phyloP scores from a whole-genome alignment of 371 early-diverging fungal species.

The Circinella minor region DNA sequence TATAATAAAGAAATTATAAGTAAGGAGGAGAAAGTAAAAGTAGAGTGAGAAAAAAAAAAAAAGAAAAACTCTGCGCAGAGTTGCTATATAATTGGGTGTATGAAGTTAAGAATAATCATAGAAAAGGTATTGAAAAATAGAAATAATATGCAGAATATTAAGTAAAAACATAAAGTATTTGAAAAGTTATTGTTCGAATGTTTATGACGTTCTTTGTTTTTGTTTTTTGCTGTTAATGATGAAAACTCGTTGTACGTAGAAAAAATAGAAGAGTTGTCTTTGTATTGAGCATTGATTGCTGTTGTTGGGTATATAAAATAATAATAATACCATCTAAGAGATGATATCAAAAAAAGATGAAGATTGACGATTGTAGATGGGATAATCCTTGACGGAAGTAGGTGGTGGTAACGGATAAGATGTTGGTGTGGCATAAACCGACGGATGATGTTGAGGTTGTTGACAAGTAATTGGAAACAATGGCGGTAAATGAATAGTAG shows the following conservation, averaged over 20 bases:
- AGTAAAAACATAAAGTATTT: too few species aligned
- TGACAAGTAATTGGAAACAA: conserved; percentile 6
- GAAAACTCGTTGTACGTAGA: conserved; percentile 6
- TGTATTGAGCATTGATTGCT: conserved; percentile 30
- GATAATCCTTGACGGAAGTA: background rate
- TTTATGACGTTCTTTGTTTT: too few species aligned
- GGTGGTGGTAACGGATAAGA: background rate
- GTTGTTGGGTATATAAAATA: too few species aligned
- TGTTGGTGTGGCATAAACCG: background rate
- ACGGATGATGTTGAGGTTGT: conserved; percentile 3
- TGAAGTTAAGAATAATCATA: too few species aligned
- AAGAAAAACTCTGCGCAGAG: conserved; percentile 7
- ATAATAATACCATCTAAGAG: background rate
- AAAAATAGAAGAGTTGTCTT: conserved; percentile 28
- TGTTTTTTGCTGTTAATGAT: too few species aligned
- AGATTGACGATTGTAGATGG: background rate
- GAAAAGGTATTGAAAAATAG: too few species aligned
- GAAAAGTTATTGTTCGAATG: too few species aligned
- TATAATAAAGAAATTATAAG: conserved; percentile 3
- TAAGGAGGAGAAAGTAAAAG: background rate
- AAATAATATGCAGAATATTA: too few species aligned
- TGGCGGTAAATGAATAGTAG: background rate
- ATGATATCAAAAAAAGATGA: conserved; percentile 17
- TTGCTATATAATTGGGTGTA: background rate
- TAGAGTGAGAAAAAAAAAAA: background rate